Base-by-base conservation (phyloP, 2,329 filamentous ascomycete species). In the Furcasterigmium sp. region DNA sequence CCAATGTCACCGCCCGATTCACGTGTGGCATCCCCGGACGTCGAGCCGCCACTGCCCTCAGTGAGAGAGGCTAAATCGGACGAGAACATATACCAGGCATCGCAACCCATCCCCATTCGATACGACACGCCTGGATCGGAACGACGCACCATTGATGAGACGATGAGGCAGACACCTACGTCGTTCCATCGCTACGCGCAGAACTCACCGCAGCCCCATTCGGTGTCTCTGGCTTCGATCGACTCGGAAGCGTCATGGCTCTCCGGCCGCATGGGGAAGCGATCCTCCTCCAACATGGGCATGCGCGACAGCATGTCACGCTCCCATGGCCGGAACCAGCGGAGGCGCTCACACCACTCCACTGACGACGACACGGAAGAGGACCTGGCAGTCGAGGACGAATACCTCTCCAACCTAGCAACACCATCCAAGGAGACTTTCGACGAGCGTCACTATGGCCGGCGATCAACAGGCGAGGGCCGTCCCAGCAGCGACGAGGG, bases 181-280 rank as follows among this genome's bases (percentile, higher is more conserved):
- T 71, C 68, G 23, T 64, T 64, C 45, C 59, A 63, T 45, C 65
- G 58, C 48, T 60, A 51, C 49, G 52, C 48, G 38, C 64, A 69
- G 19, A 60, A 68, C 20, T 82, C 75, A 5, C 80, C 72, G 15
- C 82, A 75, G 52, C 75, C 68, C 28, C 76, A 90, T 56, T 88
- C 90, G 23, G 85, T 91, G 61, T 97, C 91, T 0, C 74, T 97
- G 15, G 93, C 90, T 2, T 96, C 91, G 0, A 88, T 97, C 46
- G 93, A 96, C 58, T 96, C 91, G 0, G 93, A 98, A 67, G 93
- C 80, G 5, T 96, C 91, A 1, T 98, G 93, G 93, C 81, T 98
- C 36, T 93, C 90, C 4, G 90, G 91, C 14, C 82, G 84, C 44
- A 63, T 72, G 39, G 75, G 72, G 51, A 72, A 69, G 55, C 63